phyloP scores from a whole-genome alignment of 2,329 filamentous ascomycete genomes.

The Monosporascus ibericus region DNA sequence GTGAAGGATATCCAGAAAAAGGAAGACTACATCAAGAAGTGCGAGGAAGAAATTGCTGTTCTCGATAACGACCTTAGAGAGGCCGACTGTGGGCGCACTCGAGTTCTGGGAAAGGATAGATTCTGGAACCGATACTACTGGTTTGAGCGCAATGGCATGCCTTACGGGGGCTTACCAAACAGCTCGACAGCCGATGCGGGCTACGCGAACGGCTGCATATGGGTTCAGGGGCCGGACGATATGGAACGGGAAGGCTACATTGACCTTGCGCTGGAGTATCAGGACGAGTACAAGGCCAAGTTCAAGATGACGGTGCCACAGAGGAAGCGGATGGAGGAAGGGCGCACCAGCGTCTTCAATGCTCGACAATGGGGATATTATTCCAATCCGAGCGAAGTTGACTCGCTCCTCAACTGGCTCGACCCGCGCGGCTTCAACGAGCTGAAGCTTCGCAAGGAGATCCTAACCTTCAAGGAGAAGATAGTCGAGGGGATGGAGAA shows the following conservation, averaged over 20 bases:
- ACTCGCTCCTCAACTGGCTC: constrained; percentile 79
- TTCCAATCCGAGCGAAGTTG: constrained; percentile 71
- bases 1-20: constrained; percentile 85
- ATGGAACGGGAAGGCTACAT: constrained; percentile 83
- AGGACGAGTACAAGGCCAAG: constrained; percentile 68
- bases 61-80: constrained; percentile 91
- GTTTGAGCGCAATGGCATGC: constrained; percentile 99
- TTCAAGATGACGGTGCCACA: constrained; percentile 81
- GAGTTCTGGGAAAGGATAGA: constrained; percentile 84
- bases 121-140: constrained; percentile 99
- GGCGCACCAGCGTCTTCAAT: constrained; percentile 66
- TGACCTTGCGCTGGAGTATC: constrained; percentile 64
- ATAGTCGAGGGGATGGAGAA: constrained; percentile 77
- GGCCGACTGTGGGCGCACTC: constrained; percentile 85
- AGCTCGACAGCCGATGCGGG: constrained; percentile 82
- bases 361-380: constrained; percentile 89
- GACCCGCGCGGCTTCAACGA: constrained; percentile 84
- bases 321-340: constrained; percentile 82
- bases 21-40: constrained; percentile 70
- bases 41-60: constrained; percentile 77
- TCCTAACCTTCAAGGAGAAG: constrained; percentile 67
- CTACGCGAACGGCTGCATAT: constrained; percentile 92
- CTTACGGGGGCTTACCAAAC: constrained; percentile 77
- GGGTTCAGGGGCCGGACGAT: constrained; percentile 92
- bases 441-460: constrained; percentile 79